These are phyloP conservation scores for Psilocybe cubensis DNA, from an alignment of 768 basidiomycete genomes.

Conservation along the genomic window DNA sequence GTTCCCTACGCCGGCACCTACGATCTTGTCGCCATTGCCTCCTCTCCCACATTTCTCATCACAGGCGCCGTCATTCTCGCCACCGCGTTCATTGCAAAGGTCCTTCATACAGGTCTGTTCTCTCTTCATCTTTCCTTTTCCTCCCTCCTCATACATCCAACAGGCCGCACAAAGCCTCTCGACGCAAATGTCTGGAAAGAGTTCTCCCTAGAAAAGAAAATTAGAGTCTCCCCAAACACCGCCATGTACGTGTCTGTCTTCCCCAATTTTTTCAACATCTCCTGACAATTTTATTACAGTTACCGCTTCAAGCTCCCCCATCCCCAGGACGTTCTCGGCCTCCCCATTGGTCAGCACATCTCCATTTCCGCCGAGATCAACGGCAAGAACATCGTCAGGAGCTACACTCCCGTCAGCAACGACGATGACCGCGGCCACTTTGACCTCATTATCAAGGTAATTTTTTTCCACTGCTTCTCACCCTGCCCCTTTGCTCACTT, in stretches of 20 bases:
- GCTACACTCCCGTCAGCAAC: slow-evolving; percentile 94
- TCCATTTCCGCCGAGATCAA: slow-evolving; percentile 88
- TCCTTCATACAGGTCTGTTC: slow-evolving; percentile 46
- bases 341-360: slow-evolving; percentile 97
- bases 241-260: slow-evolving; percentile 69
- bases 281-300: slow-evolving; percentile 41
- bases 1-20: slow-evolving; percentile 39
- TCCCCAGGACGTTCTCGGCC: slow-evolving; percentile 78
- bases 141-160: slow-evolving; percentile 11
- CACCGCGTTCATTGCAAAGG: slow-evolving; percentile 56
- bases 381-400: slow-evolving; percentile 88
- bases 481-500: slow-evolving; percentile 5
- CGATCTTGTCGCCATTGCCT: slow-evolving; percentile 40
- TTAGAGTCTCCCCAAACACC: slow-evolving; percentile 90
- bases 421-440: slow-evolving; percentile 94
- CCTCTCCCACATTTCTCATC: slow-evolving; percentile 53
- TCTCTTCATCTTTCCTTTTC: slow-evolving; percentile 14
- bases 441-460: slow-evolving; percentile 95
- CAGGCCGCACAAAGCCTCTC: slow-evolving; percentile 69
- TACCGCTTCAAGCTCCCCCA: slow-evolving; percentile 91
- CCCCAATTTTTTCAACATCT: not conserved
- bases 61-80: slow-evolving; percentile 52
- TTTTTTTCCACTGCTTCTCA: slow-evolving; percentile 9
- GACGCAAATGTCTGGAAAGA: slow-evolving; percentile 79
- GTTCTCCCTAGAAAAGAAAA: slow-evolving; percentile 83